Evolutionary conservation across 1,139 yeast species (phyloP).

Genomic region (Blastobotrys illinoisensis): DNA sequence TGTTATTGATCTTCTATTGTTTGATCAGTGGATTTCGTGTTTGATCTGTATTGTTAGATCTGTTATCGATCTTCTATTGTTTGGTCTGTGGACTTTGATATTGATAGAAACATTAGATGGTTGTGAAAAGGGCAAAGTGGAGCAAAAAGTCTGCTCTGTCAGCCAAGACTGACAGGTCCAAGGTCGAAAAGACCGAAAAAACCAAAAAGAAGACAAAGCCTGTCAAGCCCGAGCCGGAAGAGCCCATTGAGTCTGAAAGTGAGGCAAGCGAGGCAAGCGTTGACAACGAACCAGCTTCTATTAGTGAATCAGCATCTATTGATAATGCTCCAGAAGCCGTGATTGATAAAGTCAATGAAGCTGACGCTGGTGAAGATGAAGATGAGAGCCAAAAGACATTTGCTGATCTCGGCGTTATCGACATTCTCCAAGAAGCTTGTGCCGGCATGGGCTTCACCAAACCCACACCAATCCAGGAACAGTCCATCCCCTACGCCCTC

Average conservation of each 20-base stretch:
- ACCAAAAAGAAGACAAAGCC: constrained; percentile 3
- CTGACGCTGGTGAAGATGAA: constrained; percentile 2
- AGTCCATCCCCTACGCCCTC: constrained; percentile 86
- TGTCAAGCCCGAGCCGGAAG: neutral
- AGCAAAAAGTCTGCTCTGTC: neutral
- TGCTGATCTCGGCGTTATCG: constrained; percentile 60
- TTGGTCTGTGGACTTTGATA: too few species aligned
- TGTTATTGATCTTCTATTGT: too few species aligned
- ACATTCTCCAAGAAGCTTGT: constrained; percentile 67
- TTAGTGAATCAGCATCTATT: too few species aligned
- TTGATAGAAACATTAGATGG: neutral
- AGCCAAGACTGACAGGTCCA: neutral
- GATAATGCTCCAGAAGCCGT: too few species aligned
- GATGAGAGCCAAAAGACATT: constrained; percentile 26
- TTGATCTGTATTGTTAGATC: too few species aligned
- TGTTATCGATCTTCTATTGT: too few species aligned
- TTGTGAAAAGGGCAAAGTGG: neutral
- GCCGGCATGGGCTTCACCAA: constrained; percentile 71
- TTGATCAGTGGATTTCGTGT: too few species aligned
- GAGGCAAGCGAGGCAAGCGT: neutral
- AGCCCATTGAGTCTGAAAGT: neutral
- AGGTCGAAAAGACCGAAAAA: neutral
- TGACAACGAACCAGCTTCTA: neutral
- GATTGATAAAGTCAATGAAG: neutral
- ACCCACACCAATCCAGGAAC: constrained; percentile 93